These are phyloP conservation scores for Barnettozyma populi DNA, from an alignment of 805 yeast species.

Conservation along the genomic window DNA sequence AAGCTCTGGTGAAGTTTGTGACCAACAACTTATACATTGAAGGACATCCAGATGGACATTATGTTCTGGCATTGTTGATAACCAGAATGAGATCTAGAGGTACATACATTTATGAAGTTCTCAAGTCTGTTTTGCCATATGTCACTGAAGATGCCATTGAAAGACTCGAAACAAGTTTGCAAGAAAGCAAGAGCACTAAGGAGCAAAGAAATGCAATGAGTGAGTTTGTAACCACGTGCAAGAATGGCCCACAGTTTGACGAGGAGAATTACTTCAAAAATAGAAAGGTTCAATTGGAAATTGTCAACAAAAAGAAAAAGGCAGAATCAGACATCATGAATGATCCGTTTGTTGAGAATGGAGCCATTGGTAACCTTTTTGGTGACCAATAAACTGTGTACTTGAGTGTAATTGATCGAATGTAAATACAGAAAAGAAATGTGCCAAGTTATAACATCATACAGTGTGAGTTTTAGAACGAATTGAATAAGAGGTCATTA, in stretches of 20 bases:
- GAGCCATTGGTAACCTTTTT: constrained; percentile 56
- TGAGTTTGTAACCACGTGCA: constrained; percentile 65
- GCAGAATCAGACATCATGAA: constrained; percentile 51
- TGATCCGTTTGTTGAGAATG: constrained; percentile 67
- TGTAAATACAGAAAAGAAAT: too few relatives aligned
- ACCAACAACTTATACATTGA: constrained; percentile 76
- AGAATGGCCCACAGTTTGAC: constrained; percentile 40
- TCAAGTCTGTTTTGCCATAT: constrained; percentile 49
- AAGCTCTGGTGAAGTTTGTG: constrained; percentile 61
- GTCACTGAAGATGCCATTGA: constrained; percentile 52
- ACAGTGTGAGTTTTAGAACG: neutral
- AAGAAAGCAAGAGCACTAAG: constrained; percentile 60
- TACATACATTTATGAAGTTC: constrained; percentile 58
- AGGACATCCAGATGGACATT: constrained; percentile 88
- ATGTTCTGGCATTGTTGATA: constrained; percentile 75
- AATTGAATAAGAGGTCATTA: neutral
- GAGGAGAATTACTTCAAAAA: constrained; percentile 39
- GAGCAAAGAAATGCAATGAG: constrained; percentile 78
- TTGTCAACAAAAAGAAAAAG: constrained; percentile 44
- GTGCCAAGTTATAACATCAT: neutral
- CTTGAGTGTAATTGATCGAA: neutral
- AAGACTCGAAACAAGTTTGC: constrained; percentile 57
- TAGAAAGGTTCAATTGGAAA: constrained; percentile 51
- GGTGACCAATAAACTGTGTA: constrained; percentile 30
- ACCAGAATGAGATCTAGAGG: constrained; percentile 66